These are phyloP conservation scores for Vicia sativa DNA, from an alignment of 306 rosid genomes.

Conservation along the genomic window DNA sequence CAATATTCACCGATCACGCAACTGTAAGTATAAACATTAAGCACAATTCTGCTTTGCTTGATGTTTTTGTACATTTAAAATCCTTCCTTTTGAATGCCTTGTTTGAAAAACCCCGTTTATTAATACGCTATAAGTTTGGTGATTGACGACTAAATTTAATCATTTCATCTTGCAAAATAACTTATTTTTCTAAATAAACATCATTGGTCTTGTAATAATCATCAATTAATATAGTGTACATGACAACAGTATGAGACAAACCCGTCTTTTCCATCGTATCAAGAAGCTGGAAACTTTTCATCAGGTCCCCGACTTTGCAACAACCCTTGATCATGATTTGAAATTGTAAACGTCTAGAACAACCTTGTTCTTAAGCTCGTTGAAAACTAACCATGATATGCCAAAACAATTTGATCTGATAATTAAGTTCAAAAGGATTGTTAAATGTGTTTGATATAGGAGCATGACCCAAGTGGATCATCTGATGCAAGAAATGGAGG, in stretches of 20 bases:
- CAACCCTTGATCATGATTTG: conserved; percentile 69
- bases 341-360: conserved; percentile 62
- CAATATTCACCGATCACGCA: conserved; percentile 61
- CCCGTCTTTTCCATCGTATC: conserved; percentile 50
- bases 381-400: conserved; percentile 61
- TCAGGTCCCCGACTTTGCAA: conserved; percentile 66
- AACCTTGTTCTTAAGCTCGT: conserved; percentile 43
- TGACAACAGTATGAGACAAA: conserved; percentile 63
- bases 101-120: conserved; percentile 76
- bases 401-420: conserved; percentile 47
- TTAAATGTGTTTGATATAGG: conserved; percentile 62
- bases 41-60: conserved; percentile 57
- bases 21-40: conserved; percentile 56
- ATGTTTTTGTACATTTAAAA: conserved; percentile 65
- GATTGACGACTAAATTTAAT: conserved; percentile 62
- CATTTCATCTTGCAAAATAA: conserved; percentile 64
- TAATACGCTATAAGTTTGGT: conserved; percentile 63
- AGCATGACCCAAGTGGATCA: conserved; percentile 48
- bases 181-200: conserved; percentile 50
- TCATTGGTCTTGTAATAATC: conserved; percentile 78
- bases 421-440: conserved; percentile 51
- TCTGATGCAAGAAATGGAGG: conserved; percentile 53
- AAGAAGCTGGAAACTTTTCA: conserved; percentile 59
- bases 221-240: conserved; percentile 69
- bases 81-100: conserved; percentile 66